phyloP scores from a whole-genome alignment of 345 rosid genomes.

The Orychophragmus violaceus region DNA sequence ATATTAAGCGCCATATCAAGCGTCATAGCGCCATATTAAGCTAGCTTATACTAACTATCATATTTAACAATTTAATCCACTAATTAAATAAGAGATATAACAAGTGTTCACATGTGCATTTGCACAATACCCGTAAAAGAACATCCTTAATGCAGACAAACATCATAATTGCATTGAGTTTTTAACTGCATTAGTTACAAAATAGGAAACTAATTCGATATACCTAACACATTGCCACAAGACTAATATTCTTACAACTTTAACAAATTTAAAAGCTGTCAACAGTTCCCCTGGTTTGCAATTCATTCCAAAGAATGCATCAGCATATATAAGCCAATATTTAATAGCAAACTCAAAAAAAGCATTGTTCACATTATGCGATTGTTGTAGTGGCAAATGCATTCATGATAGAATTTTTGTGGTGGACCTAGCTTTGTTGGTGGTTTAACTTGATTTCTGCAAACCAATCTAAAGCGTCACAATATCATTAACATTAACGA shows the following conservation, averaged over 20 bases:
- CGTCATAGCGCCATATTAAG: no score
- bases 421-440: slow-evolving; percentile 5
- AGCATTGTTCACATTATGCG: background rate
- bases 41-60: no score
- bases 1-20: no score
- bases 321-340: background rate
- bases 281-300: background rate
- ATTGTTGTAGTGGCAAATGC: background rate
- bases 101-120: background rate
- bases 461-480: background rate
- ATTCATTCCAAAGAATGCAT: slow-evolving; percentile 12
- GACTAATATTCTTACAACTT: slow-evolving; percentile 4
- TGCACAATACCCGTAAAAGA: background rate
- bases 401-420: background rate
- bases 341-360: background rate
- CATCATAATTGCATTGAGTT: background rate
- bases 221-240: slow-evolving; percentile 15
- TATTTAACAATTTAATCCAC: no score
- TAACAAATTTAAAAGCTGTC: background rate
- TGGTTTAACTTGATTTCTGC: background rate
- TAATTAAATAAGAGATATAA: no score
- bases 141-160: background rate
- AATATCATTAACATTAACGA: background rate
- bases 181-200: background rate
- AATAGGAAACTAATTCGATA: background rate